Base-by-base conservation (phyloP, 352 stramenopile genomes). In the Globisporangium splendens region DNA sequence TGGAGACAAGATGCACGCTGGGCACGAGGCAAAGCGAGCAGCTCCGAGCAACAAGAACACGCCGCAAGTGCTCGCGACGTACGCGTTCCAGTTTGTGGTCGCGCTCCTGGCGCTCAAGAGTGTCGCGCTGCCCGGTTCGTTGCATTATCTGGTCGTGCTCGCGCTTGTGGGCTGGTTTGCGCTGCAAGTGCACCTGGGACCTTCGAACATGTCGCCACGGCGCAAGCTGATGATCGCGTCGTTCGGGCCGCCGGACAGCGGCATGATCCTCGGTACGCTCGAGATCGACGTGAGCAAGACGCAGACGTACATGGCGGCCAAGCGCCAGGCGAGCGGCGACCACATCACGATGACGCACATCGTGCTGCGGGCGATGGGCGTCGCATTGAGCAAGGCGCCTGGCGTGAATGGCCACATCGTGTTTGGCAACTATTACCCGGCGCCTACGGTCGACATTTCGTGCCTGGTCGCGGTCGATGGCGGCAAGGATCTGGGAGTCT, bases 371-470 rank as follows among this genome's bases (percentile, higher is more conserved):
- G 72, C 78, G 14, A 42, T 92, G 14, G 83, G 75, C n/a, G 55
- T 65, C 8, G 76, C 77, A 8, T 63, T 92, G 31, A 65, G 55
- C 46, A 71, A 75, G 22, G 68, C 77, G 6, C 83, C 79, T 12
- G 81, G 73, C 0, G 69, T 92, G 31, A 93, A 93, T 56, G 80
- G 80, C 57, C 73, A 91, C 66, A 69, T 89, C 44, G 70, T 91
- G 12, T 85, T 86, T 20, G 82, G 79, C 43, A 87, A 72, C 43
- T 89, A 86, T 44, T 89, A 88, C 64, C 71, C 68, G 2, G 73
- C 79, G 1, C 66, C 71, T n/a, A 86, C 69, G 0, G 73, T 87
- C 39, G 82, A 89, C 47, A 69, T 91, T 21, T 89, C 81, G 54
- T 91, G 74, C 33, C 58, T 89, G 18, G 76, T 88, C 18, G 74